These are phyloP conservation scores for Amylostereum chailletii DNA, from an alignment of 1,284 basidiomycete genomes.

Conservation along the genomic window DNA sequence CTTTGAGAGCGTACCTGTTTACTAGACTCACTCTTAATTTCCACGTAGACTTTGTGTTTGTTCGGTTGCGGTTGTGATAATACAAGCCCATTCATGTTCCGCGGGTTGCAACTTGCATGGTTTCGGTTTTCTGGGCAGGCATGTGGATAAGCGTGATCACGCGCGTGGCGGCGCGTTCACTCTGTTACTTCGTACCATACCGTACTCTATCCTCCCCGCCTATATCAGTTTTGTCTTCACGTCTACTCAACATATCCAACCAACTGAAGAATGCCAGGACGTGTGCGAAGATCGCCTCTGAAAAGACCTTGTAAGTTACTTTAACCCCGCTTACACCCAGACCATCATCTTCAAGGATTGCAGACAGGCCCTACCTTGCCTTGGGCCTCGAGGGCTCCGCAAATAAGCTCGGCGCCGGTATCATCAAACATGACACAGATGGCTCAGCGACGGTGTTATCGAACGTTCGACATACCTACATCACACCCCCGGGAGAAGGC, in stretches of 20 bases:
- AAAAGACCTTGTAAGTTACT: constrained; percentile 23
- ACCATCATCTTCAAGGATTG: not conserved
- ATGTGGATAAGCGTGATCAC: too few species aligned
- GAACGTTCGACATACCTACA: constrained; percentile 93
- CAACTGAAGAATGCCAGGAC: constrained; percentile 11
- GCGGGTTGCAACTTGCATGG: too few species aligned
- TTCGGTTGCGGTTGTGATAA: constrained; percentile 7
- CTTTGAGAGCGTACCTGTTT: constrained; percentile 36
- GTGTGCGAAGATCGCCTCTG: constrained; percentile 18
- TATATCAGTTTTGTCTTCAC: not conserved
- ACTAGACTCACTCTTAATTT: not conserved
- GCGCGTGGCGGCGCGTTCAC: too few species aligned
- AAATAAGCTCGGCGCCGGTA: constrained; percentile 96
- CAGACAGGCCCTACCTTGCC: constrained; percentile 60
- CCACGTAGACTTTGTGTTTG: constrained; percentile 9
- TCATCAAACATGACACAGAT: constrained; percentile 78
- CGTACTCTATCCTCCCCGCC: not conserved
- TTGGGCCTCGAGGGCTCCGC: constrained; percentile 93
- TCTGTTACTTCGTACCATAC: too few species aligned
- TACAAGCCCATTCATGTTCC: constrained; percentile 4
- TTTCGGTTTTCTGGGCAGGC: too few species aligned
- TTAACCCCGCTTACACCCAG: not conserved
- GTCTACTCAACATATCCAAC: too few species aligned
- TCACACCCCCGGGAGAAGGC: constrained; percentile 96
- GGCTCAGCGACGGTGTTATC: constrained; percentile 66